Conservation (phyloP, 352 stramenopile genomes). For the Phytophthora hibernalis region DNA sequence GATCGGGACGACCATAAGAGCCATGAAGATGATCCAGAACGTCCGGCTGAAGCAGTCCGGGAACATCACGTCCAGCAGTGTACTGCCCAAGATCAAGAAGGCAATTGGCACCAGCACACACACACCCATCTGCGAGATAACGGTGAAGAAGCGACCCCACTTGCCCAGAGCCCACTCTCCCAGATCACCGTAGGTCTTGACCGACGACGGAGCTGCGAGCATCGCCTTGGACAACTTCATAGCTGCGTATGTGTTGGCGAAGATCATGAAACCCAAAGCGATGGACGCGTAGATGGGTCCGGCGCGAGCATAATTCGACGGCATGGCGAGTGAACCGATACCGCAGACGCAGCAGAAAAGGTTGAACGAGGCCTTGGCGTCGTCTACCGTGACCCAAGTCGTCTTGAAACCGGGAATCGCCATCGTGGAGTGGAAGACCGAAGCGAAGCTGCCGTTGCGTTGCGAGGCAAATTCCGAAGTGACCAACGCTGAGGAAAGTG, state of each 20-base stretch:
- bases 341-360: constrained; percentile 36
- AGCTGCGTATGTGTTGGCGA: constrained; percentile 32
- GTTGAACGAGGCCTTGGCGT: constrained; percentile 36
- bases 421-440: constrained; percentile 5
- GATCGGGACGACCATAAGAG: constrained; percentile 21
- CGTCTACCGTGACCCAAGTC: constrained; percentile 27
- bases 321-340: constrained; percentile 32
- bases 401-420: constrained; percentile 26
- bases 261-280: constrained; percentile 33
- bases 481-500: not conserved
- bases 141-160: constrained; percentile 31
- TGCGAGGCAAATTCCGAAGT: constrained; percentile 30
- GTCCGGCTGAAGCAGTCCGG: constrained; percentile 31
- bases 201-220: constrained; percentile 27
- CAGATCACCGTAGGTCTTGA: constrained; percentile 31
- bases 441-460: constrained; percentile 12
- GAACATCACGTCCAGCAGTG: constrained; percentile 29
- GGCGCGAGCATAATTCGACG: constrained; percentile 31
- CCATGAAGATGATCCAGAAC: constrained; percentile 41
- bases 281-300: constrained; percentile 27
- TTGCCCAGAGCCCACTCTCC: constrained; percentile 31
- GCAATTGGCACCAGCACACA: constrained; percentile 31
- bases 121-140: constrained; percentile 34
- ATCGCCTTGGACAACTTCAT: constrained; percentile 35
- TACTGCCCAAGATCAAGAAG: constrained; percentile 31